Evolutionary conservation across 495 filamentous ascomycete genomes (phyloP).

Genomic region (Xylaria nigripes): DNA sequence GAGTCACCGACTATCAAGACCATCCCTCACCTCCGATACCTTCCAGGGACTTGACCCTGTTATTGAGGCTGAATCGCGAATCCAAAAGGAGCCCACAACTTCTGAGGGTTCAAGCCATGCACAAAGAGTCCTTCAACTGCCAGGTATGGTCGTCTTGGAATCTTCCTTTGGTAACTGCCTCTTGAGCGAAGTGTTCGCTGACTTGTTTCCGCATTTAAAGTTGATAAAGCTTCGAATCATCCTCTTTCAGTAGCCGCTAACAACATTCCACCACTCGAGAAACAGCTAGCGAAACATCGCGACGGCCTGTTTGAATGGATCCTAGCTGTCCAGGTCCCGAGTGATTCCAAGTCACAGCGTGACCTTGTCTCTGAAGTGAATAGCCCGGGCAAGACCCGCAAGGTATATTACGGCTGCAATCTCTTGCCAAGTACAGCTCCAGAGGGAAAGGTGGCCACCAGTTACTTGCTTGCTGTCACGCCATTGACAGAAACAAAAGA

Average conservation of each 20-base stretch:
- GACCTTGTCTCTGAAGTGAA: conserved; percentile 11
- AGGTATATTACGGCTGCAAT: conserved; percentile 39
- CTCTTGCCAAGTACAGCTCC: conserved; percentile 26
- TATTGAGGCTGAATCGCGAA: conserved; percentile 16
- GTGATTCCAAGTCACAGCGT: conserved; percentile 4
- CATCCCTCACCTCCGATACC: conserved; percentile 20
- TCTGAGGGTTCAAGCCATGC: conserved; percentile 6
- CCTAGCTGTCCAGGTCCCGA: conserved; percentile 27
- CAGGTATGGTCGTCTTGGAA: conserved; percentile 14
- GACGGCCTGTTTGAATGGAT: conserved; percentile 45
- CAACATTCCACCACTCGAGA: conserved; percentile 27
- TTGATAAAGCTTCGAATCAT: conserved; percentile 15
- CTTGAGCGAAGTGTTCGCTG: background rate
- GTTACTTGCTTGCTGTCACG: conserved; percentile 17
- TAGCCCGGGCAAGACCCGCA: conserved; percentile 4
- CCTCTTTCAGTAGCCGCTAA: conserved; percentile 28
- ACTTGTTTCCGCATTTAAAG: conserved; percentile 2
- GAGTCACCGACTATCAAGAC: conserved; percentile 17
- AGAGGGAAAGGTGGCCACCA: background rate
- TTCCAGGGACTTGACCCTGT: conserved; percentile 24
- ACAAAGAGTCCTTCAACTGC: conserved; percentile 12
- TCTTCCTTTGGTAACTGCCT: background rate
- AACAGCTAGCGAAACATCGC: conserved; percentile 41
- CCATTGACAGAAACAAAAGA: conserved; percentile 11
- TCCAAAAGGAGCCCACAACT: conserved; percentile 4